Percentiles rank a stretch among this genome's conserved stretches.
phyloP scores from a whole-genome alignment of 1,284 basidiomycete genomes.

The Puccinia novopanici region DNA sequence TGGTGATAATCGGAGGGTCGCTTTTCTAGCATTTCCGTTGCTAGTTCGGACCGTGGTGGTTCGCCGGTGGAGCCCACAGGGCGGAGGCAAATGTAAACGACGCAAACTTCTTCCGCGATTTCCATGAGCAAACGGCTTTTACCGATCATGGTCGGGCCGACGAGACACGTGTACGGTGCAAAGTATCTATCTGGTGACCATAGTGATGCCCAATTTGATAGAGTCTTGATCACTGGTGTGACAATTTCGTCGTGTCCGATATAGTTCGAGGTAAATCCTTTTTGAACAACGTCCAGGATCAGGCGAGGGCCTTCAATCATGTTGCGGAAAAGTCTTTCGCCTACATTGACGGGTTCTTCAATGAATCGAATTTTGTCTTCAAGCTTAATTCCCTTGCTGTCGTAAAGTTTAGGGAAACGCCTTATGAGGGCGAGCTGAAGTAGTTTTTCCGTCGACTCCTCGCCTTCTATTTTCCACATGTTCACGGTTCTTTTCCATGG shows the following conservation, averaged over 20 bases:
- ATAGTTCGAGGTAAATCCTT: background rate
- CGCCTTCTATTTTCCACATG: background rate
- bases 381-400: background rate
- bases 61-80: background rate
- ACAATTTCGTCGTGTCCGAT: background rate
- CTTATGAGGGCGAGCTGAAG: background rate
- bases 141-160: slow-evolving; percentile 5
- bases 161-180: slow-evolving; percentile 17
- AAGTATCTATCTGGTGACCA: background rate
- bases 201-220: background rate
- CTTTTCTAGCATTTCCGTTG: no score
- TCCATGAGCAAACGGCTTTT: slow-evolving; percentile 19
- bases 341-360: background rate
- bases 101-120: background rate
- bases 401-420: background rate
- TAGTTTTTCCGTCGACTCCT: background rate
- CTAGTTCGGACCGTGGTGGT: background rate
- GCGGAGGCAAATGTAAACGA: slow-evolving; percentile 16
- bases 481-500: background rate
- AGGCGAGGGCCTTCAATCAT: background rate
- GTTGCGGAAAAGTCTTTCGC: background rate
- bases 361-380: background rate
- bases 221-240: background rate
- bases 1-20: no score
- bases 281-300: slow-evolving; percentile 6